Base-by-base conservation (phyloP, 2,329 filamentous ascomycete species). In the Pseudopithomyces maydicus region DNA sequence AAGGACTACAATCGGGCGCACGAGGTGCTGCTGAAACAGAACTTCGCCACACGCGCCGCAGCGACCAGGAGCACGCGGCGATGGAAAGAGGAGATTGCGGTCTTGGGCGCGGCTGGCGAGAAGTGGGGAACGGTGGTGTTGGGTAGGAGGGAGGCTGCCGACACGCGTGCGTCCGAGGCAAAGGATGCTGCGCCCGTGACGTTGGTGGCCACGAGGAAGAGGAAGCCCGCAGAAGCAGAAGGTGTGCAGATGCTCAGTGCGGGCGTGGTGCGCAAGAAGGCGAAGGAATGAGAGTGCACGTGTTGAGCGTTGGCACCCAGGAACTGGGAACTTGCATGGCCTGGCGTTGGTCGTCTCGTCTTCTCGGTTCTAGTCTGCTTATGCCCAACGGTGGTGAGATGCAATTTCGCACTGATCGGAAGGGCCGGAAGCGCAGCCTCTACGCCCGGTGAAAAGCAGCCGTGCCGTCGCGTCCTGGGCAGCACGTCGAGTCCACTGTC, bases 1-100 rank as follows among this genome's bases (percentile, higher is more conserved):
- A 78, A 80, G 23, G 82, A 84, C 47, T 92, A 92, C 75, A 86
- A 87, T 60, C 84, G 89, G 11, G 84, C 87, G 8, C 81, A 86
- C 19, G 90, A 92, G 63, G 77, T 91, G 10, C 79, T 95, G 0
- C 81, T 93, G 5, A 85, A 89, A 56, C 83, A 92, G 0, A 90
- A 92, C 72, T 95, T 95, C 73, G 81, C 85, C 1, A 88, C 83
- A 8, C 74, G 87, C 3, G 83, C 85, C 11, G 84, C 88, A 46
- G 87, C 89, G 0, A 79, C 78, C 1, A 80, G 81, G 32, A 91
- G 89, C 67, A 91, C 90, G 2, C 78, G 75, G 50, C 85, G 89
- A 52, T 95, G 90, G 90, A 81, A 87, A 42, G 82, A 82, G 14
- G 90, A 94, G 67, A 85, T 89, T 1, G 84, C 83, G 15, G 70